Percentiles rank a stretch among this genome's conserved stretches.
Conservation (phyloP, 768 basidiomycete genomes). For the Hypholoma sublateritium region DNA sequence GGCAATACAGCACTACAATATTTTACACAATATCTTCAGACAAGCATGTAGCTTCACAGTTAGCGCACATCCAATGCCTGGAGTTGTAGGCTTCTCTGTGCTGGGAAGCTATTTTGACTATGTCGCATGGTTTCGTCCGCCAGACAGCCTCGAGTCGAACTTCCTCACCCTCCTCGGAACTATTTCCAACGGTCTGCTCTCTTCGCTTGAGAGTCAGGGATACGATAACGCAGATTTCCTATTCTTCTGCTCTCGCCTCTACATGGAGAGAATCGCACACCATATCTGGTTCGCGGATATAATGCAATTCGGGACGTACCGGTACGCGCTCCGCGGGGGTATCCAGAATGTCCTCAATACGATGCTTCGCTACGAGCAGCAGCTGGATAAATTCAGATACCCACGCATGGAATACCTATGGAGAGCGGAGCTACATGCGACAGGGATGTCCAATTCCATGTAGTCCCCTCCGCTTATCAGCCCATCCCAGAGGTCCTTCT, state of each 20-base stretch:
- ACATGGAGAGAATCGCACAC: not conserved
- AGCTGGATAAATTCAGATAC: not conserved
- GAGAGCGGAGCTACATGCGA: not conserved
- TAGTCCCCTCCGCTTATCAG: not conserved
- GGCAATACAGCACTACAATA: not conserved
- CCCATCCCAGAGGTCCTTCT: not conserved
- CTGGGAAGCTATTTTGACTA: not conserved
- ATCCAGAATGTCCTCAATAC: not conserved
- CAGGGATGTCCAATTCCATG: not conserved
- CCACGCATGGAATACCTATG: not conserved
- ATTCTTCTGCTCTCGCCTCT: not conserved
- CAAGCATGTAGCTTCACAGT: not conserved
- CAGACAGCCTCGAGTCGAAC: not conserved
- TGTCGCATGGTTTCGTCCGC: not conserved
- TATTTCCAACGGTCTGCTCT: not conserved
- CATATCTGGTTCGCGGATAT: not conserved
- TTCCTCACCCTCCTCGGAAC: not conserved
- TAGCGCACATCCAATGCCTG: not conserved
- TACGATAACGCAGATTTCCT: not conserved
- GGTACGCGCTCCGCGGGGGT: not conserved
- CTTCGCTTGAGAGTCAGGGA: not conserved
- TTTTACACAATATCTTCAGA: not conserved
- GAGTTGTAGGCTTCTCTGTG: not conserved
- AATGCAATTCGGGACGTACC: not conserved
- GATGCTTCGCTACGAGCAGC: slow-evolving; percentile 1